Base-by-base conservation (phyloP, 2,329 filamentous ascomycete species). In the Tolypocladium guangdongense region DNA sequence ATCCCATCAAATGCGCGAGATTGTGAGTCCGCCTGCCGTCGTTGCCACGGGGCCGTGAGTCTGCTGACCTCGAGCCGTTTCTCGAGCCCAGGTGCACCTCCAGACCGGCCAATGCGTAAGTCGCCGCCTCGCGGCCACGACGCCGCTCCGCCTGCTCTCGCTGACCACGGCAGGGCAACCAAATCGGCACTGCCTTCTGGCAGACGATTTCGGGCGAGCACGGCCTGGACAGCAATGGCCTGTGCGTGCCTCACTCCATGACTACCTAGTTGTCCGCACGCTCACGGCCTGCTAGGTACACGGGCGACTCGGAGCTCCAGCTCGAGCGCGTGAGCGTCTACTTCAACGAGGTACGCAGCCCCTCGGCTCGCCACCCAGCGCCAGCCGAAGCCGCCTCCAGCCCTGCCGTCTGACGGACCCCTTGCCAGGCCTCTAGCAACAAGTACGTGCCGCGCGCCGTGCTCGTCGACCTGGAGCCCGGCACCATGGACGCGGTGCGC, bases 161-260 rank as follows among this genome's bases (percentile, higher is more conserved):
- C 54, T 56, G 63, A 71, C 76, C 64, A 77, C 68, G 54, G 66
- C 68, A 96, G 92, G 93, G 93, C 84, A 99, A 99, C 88, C 93
- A 99, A 88, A 96, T 97, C 68, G 93, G 93, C 92, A 92, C 93
- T 82, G 93, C 93, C 78, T 99, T 99, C 84, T 99, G 93, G 87
- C 87, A 90, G 75, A 87, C 80, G 68, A 90, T 90, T 72, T 89
- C 87, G 70, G 84, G 86, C 75, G 87, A 90, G 83, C 93, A 99
- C 76, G 93, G 93, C 70, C 90, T 99, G 71, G 92, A 99, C 78
- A 90, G 88, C 78, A 88, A 88, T 74, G 92, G 92, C 78, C 86
- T 96, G 87, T 97, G 33, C 43, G 43, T 46, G 27, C 43, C 2
- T 20, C 18, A 2, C 16, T 18, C 14, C 39, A 18, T 46, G 7